phyloP scores from a whole-genome alignment of 225 moss, liverwort and hornwort genomes.

The Sphagnum tenellum region DNA sequence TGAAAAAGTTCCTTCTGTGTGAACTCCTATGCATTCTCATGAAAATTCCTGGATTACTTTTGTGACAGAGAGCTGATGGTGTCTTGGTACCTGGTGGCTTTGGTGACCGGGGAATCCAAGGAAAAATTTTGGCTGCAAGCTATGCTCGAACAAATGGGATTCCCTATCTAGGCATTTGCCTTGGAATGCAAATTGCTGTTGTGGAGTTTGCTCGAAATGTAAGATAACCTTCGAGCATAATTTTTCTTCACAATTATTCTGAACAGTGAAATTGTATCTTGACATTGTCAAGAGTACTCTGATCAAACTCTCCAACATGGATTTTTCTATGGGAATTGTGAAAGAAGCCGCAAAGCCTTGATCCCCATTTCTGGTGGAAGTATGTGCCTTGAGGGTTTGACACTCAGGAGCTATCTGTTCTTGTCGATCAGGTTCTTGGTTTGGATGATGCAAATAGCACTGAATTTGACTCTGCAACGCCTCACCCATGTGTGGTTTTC shows the following conservation, averaged over 20 bases:
- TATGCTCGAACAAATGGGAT: constrained; percentile 68
- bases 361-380: too few relatives aligned
- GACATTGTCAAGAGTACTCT: too few relatives aligned
- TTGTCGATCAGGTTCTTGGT: constrained; percentile 51
- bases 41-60: too few relatives aligned
- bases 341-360: too few relatives aligned
- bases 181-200: constrained; percentile 97
- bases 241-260: too few relatives aligned
- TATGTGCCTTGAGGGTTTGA: too few relatives aligned
- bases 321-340: too few relatives aligned
- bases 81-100: constrained; percentile 93
- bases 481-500: constrained; percentile 87
- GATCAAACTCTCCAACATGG: too few relatives aligned
- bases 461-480: constrained; percentile 84
- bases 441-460: constrained; percentile 80
- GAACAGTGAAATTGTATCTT: too few relatives aligned
- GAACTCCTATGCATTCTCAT: too few relatives aligned
- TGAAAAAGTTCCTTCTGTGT: too few relatives aligned
- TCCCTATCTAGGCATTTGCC: constrained; percentile 88
- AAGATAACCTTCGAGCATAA: neutral
- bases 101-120: constrained; percentile 88
- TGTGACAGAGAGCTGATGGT: constrained; percentile 56
- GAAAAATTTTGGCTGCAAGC: constrained; percentile 76
- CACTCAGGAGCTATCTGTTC: too few relatives aligned
- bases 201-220: constrained; percentile 82